phyloP scores from a whole-genome alignment of 192 early-diverging fungal genomes.

The Coemansia sp. region DNA sequence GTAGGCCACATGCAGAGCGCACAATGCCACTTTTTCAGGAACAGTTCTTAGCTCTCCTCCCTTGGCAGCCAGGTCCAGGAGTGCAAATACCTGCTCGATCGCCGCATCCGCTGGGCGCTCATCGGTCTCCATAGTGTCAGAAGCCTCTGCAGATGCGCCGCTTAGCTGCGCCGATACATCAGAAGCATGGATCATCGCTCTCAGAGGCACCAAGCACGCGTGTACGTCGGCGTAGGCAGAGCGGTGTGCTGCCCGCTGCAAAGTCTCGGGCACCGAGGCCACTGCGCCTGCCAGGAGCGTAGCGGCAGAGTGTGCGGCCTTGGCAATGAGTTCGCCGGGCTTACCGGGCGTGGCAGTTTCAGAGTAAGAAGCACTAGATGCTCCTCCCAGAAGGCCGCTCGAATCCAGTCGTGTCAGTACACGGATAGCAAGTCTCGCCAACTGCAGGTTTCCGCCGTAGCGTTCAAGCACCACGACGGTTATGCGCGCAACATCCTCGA shows the following conservation, averaged over 20 bases:
- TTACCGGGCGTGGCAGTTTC: no score
- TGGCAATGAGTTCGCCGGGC: no score
- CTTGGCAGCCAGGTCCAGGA: constrained; percentile 14
- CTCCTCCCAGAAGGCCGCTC: constrained; percentile 28
- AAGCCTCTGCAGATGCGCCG: constrained; percentile 1
- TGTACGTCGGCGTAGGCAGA: constrained; percentile 15
- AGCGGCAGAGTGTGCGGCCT: no score
- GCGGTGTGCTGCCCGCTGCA: no score
- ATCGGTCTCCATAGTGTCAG: neutral
- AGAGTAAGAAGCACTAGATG: no score
- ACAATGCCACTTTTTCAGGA: constrained; percentile 18
- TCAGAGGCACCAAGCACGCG: constrained; percentile 22
- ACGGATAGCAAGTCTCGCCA: constrained; percentile 15
- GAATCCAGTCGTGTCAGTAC: constrained; percentile 38
- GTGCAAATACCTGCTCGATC: constrained; percentile 8
- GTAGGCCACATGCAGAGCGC: constrained; percentile 31
- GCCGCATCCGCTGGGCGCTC: constrained; percentile 4
- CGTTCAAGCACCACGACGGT: constrained; percentile 18
- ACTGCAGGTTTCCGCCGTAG: constrained; percentile 24
- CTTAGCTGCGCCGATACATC: constrained; percentile 19
- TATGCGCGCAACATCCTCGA: constrained; percentile 10
- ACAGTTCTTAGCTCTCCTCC: constrained; percentile 3
- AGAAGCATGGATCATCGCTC: constrained; percentile 14
- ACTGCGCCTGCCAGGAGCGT: no score
- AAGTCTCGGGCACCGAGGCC: no score